Evolutionary conservation across 169 alveolate species (phyloP).

Genomic region (Plasmodium fragile): DNA sequence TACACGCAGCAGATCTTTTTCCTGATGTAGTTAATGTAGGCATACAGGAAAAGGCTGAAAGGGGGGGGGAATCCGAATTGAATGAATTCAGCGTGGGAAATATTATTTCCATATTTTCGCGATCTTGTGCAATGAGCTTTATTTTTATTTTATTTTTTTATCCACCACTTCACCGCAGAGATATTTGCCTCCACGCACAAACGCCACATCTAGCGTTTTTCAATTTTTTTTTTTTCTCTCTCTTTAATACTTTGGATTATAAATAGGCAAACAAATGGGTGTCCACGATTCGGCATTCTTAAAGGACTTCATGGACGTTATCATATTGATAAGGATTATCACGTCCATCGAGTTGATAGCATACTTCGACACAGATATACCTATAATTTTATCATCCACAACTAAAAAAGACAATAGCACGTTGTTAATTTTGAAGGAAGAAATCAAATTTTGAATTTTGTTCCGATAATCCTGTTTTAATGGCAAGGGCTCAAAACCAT

Average conservation of each 20-base stretch:
- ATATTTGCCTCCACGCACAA: background rate
- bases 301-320: conserved; percentile 88
- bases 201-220: background rate
- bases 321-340: conserved; percentile 88
- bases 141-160: conserved; percentile 1
- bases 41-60: conserved; percentile 79
- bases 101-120: background rate
- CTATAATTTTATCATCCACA: conserved; percentile 82
- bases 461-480: conserved; percentile 79
- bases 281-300: conserved; percentile 93
- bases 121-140: background rate
- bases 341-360: conserved; percentile 85
- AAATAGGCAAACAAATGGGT: conserved; percentile 92
- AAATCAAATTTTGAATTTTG: conserved; percentile 76
- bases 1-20: conserved; percentile 76
- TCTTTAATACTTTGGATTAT: conserved; percentile 78
- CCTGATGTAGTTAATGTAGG: conserved; percentile 79
- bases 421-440: conserved; percentile 77
- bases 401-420: conserved; percentile 81
- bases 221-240: background rate
- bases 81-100: background rate
- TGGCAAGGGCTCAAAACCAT: conserved; percentile 85
- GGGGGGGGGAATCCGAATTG: background rate
- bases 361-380: conserved; percentile 79
- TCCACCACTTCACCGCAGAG: background rate